Base-by-base conservation (phyloP, 2,329 filamentous ascomycete genomes). In the Teratosphaeriaceae sp. region DNA sequence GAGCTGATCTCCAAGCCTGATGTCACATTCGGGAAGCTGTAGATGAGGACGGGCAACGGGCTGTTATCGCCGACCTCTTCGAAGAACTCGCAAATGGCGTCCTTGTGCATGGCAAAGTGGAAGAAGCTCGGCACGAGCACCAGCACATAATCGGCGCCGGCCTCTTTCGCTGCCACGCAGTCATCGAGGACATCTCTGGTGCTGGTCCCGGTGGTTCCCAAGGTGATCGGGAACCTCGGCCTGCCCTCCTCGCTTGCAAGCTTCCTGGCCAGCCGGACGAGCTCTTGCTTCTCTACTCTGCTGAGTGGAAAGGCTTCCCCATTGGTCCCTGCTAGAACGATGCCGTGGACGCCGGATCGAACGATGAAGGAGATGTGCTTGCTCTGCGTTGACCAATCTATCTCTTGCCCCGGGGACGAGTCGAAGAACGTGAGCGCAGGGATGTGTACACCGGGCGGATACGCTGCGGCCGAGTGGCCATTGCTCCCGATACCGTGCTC, bases 381-480 rank as follows among this genome's bases (percentile, higher is more conserved):
- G 43, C 67, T 68, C 53, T 80, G 74, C 1, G 73, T 57, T 5
- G 68, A 63, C 75, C 74, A 79, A 53, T 79, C 74, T 29, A 79
- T 73, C 31, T 75, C 71, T 52, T 79, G 75, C 3, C 52, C 60
- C 22, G 57, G 52, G 45, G 71, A 66, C 43, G 67, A 61, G 37
- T 65, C 61, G 56, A 79, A 79, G 66, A 70, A 79, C 3, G 75
- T 79, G 52, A 79, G 56, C 16, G 67, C 71, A 1, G 75, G 76
- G n/a, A 74, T 75, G 48, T 79, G 75, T 37, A 79, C 73, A 3
- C 75, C 75, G 1, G 69, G 66, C 22, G 73, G 71, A 49, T 67
- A 71, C 4, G 22, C 16, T 33, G 22, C 22, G 16, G 27, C 18
- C 18, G 24, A 15, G n/a, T 13, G 13, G 13, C 12, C n/a, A 44